Evolutionary conservation across 2,329 filamentous ascomycete species (phyloP).

Genomic region (Cladorrhinum sp.): DNA sequence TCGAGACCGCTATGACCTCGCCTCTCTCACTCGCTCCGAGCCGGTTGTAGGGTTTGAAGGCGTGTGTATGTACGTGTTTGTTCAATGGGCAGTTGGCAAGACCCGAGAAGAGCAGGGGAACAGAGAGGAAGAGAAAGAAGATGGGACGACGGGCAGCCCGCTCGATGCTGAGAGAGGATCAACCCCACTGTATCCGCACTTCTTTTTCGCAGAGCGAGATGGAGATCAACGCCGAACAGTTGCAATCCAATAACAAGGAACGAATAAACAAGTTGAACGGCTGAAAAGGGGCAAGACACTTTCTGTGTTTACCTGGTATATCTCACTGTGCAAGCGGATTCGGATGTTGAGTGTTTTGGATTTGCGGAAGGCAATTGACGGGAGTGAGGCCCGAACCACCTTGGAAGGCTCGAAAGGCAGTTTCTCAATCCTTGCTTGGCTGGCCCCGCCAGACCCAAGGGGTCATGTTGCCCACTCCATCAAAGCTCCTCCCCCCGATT

Average conservation of each 20-base stretch:
- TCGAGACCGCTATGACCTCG: conserved; percentile 14
- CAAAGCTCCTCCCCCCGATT: not conserved
- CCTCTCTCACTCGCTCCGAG: not conserved
- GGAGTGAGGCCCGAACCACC: not conserved
- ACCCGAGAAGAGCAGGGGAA: not conserved
- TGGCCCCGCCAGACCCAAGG: not conserved
- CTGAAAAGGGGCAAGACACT: no score
- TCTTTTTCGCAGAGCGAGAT: not conserved
- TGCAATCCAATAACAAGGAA: not conserved
- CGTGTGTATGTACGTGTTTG: conserved; percentile 58
- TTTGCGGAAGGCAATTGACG: not conserved
- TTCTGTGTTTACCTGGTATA: no score
- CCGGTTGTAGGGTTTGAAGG: conserved; percentile 37
- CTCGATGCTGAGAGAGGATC: not conserved
- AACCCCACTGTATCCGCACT: not conserved
- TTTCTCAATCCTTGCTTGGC: not conserved
- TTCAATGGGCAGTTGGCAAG: not conserved
- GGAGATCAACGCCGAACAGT: not conserved
- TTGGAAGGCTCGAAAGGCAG: not conserved
- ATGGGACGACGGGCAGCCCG: not conserved
- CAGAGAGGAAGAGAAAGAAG: not conserved
- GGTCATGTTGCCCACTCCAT: not conserved
- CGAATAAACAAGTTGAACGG: not conserved
- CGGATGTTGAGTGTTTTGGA: not conserved
- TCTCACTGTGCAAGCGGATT: no score